Percentiles rank a stretch among this genome's conserved stretches.
Conservation (phyloP, 208 protist species). For the Leishmania lainsoni region DNA sequence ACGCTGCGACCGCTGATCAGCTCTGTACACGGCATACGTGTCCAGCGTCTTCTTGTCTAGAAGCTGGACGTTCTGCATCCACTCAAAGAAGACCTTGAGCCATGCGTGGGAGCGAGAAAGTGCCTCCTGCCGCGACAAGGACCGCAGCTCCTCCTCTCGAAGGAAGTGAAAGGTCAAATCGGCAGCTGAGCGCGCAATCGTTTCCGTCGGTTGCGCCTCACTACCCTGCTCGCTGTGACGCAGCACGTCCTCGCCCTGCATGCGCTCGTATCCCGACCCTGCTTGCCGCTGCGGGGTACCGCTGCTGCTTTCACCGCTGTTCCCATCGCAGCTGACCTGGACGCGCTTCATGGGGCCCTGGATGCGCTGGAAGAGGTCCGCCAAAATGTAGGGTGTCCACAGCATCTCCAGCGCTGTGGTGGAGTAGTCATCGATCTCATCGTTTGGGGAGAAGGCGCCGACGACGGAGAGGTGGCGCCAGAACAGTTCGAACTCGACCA, state of each 20-base stretch:
- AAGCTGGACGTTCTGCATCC: constrained; percentile 69
- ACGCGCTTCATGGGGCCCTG: constrained; percentile 37
- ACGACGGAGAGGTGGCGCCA: constrained; percentile 62
- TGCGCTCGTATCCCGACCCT: constrained; percentile 14
- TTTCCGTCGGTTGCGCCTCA: background rate
- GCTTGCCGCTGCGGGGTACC: background rate
- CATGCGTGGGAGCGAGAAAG: constrained; percentile 69
- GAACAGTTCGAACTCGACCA: constrained; percentile 66
- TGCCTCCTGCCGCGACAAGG: constrained; percentile 64
- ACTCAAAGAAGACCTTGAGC: constrained; percentile 77
- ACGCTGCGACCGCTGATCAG: constrained; percentile 77
- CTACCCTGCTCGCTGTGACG: constrained; percentile 10
- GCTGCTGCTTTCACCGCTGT: background rate
- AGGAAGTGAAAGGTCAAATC: constrained; percentile 4
- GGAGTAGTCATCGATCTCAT: constrained; percentile 82
- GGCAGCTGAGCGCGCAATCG: background rate
- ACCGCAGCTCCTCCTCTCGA: constrained; percentile 26
- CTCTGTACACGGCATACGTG: constrained; percentile 53
- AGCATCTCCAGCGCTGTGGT: constrained; percentile 83
- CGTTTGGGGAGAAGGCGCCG: constrained; percentile 80
- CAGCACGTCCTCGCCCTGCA: constrained; percentile 18
- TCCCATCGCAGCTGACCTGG: background rate
- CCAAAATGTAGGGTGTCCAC: constrained; percentile 83
- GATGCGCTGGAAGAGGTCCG: constrained; percentile 82
- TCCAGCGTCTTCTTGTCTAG: constrained; percentile 75